Conservation (phyloP, 257 asterid species). For the Euphrasia confusa region DNA sequence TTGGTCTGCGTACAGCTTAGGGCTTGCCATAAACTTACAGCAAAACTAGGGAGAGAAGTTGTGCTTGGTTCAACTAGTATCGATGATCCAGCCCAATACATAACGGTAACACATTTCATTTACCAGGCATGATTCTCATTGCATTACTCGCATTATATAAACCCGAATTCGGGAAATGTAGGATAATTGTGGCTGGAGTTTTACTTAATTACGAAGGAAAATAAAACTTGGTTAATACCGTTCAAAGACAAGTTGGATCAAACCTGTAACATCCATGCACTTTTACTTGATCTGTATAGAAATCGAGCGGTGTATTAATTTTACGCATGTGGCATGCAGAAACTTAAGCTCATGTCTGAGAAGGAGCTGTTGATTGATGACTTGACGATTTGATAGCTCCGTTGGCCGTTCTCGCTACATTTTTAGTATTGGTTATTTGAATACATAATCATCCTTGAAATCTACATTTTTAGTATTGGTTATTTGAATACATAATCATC, state of each 20-base stretch:
- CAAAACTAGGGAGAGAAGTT: constrained; percentile 71
- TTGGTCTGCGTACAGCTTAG: constrained; percentile 45
- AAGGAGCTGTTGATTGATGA: constrained; percentile 38
- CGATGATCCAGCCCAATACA: constrained; percentile 69
- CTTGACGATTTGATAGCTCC: constrained; percentile 31
- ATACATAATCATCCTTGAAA: too few relatives aligned
- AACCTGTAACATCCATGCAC: not conserved
- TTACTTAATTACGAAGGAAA: too few relatives aligned
- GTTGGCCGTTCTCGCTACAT: not conserved
- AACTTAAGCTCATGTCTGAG: constrained; percentile 62
- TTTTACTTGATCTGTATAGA: not conserved
- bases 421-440: too few relatives aligned
- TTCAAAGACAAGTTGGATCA: not conserved
- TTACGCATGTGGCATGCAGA: constrained; percentile 33
- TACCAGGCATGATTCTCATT: not conserved
- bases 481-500: too few relatives aligned
- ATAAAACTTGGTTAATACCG: too few relatives aligned
- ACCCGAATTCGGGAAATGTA: too few relatives aligned
- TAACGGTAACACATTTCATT: constrained; percentile 44
- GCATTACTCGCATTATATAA: too few relatives aligned
- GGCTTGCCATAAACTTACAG: constrained; percentile 76
- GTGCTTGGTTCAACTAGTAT: constrained; percentile 75
- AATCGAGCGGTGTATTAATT: not conserved
- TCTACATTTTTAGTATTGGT: not conserved
- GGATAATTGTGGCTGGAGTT: not conserved